Conservation (phyloP, 495 filamentous ascomycete species). For the Physcia stellaris region DNA sequence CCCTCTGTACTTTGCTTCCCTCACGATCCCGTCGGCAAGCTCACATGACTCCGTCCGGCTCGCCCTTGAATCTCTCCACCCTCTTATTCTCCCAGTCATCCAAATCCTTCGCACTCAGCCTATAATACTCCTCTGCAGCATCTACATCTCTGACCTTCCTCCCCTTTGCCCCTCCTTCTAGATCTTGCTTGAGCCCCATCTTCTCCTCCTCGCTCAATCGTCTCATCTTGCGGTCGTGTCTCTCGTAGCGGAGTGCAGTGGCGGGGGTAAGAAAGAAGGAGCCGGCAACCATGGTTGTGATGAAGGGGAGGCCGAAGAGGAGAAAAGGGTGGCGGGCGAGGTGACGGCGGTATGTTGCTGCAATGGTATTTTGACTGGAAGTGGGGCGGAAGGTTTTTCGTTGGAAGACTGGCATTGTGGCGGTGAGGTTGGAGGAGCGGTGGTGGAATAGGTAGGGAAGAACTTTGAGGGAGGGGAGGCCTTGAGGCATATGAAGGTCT, state of each 20-base stretch:
- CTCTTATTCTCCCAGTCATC: conserved; percentile 95
- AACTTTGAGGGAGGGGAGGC: not conserved
- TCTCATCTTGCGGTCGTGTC: conserved; percentile 74
- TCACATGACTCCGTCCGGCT: conserved; percentile 75
- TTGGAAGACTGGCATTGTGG: conserved; percentile 57
- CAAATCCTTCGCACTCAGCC: conserved; percentile 75
- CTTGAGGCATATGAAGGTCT: too few relatives aligned
- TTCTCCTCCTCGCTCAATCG: conserved; percentile 73
- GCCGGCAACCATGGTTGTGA: conserved; percentile 80
- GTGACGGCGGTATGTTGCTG: conserved; percentile 56
- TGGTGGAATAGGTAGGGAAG: not conserved
- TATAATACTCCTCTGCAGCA: conserved; percentile 83
- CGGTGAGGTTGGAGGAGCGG: too few relatives aligned
- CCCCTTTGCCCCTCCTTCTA: conserved; percentile 31
- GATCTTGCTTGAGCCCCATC: conserved; percentile 49
- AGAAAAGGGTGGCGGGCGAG: conserved; percentile 72
- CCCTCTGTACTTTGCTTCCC: too few relatives aligned
- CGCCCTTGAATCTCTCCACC: conserved; percentile 74
- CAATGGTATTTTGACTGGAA: conserved; percentile 48
- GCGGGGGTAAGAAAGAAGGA: conserved; percentile 92
- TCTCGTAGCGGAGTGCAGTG: conserved; percentile 84
- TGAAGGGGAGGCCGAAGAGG: conserved; percentile 91
- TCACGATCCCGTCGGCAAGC: too few relatives aligned
- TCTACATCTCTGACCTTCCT: conserved; percentile 59
- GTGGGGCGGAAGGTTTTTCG: conserved; percentile 56